Evolutionary conservation across 768 basidiomycete genomes (phyloP).

Genomic region (Agaricus blazei): DNA sequence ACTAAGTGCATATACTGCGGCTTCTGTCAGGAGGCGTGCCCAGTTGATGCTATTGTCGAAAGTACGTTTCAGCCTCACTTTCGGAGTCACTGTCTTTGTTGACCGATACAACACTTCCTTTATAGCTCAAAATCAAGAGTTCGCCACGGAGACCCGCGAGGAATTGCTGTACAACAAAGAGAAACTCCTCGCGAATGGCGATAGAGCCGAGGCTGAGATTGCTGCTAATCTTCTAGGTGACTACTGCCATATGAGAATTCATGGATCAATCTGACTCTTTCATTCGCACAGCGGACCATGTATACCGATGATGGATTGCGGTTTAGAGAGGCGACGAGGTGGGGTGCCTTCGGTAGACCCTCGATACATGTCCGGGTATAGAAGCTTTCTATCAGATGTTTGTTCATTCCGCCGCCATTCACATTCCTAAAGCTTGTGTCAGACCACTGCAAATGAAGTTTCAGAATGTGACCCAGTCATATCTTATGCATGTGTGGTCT

Average conservation of each 20-base stretch:
- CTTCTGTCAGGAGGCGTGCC: conserved; percentile 99
- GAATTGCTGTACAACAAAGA: conserved; percentile 99
- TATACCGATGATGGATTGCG: conserved; percentile 57
- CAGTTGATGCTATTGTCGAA: conserved; percentile 99
- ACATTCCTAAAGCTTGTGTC: not conserved
- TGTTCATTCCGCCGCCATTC: not conserved
- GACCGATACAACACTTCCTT: not conserved
- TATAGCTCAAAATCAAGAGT: conserved; percentile 95
- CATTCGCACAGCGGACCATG: conserved; percentile 65
- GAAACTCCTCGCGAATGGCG: conserved; percentile 94
- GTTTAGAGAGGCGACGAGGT: conserved; percentile 6
- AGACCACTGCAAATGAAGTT: not conserved
- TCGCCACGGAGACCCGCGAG: conserved; percentile 95
- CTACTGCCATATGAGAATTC: conserved; percentile 18
- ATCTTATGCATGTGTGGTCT: not conserved
- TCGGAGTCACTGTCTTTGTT: conserved; percentile 4
- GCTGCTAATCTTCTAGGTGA: conserved; percentile 86
- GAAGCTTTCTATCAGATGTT: conserved; percentile 11
- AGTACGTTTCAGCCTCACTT: conserved; percentile 50
- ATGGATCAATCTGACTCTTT: conserved; percentile 18
- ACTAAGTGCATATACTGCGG: conserved; percentile 99
- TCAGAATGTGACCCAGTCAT: not conserved
- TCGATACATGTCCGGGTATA: conserved; percentile 10
- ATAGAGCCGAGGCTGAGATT: conserved; percentile 95
- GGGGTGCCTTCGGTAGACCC: conserved; percentile 8